Base-by-base conservation (phyloP, 2,329 filamentous ascomycete species). In the Diaporthe velutina region DNA sequence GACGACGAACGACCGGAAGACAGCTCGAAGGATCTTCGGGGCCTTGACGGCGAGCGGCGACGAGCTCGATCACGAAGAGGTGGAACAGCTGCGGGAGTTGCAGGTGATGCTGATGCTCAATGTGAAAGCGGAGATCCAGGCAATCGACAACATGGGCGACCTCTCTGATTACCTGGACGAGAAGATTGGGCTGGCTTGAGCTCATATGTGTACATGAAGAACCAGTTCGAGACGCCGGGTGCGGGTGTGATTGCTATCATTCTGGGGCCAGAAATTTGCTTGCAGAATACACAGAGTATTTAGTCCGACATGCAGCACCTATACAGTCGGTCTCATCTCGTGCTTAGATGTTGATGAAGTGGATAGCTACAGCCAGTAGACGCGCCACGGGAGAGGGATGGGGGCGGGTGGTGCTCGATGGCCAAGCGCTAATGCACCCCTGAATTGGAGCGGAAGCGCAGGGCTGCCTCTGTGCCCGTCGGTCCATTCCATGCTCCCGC, bases 51-150 rank as follows among this genome's bases (percentile, higher is more conserved):
- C 33, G 17, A 57, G 25, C 15, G 70, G 78, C 1, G 80, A 81
- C 10, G 77, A 33, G 13, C 35, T 73, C 6, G 81, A 84, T 15
- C 76, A 77, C 0, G 81, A 85, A 2, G 83, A 85, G 3, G 71
- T 78, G 0, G 83, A 85, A 9, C 84, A 90, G 76, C 83, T 84
- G 40, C 82, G 83, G 3, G 92, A 95, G 78, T 78, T 96, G 22
- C 94, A 95, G 79, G 78, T 87, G 0, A 95, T 96, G 93, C 83
- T 96, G 28, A 88, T 94, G 84, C 84, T 96, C 68, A 93, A 93
- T 70, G 79, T 92, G 64, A 97, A 96, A 79, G 93, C 93, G 0
- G 94, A 97, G 80, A 94, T 96, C 68, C 93, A 97, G 79, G 88
- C 91, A 25, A 83, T 94, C 9, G 92, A 94, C 72, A 85, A 89